phyloP scores from a whole-genome alignment of 2,329 filamentous ascomycete genomes.

The Phyllachora maydis region DNA sequence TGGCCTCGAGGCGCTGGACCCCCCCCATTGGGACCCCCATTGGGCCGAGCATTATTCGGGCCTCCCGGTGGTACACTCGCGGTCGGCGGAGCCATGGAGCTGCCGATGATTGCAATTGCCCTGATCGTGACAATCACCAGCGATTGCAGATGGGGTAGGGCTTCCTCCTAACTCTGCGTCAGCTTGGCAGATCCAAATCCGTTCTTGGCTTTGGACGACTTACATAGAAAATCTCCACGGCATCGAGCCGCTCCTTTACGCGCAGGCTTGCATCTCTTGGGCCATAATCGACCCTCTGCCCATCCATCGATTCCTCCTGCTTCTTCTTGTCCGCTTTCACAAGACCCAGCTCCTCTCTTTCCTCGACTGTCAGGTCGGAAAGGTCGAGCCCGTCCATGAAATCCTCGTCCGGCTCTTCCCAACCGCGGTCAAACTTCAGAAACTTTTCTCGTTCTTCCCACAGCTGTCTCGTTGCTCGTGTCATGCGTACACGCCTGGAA shows the following conservation, averaged over 20 bases:
- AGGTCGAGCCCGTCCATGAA: slow-evolving; percentile 17
- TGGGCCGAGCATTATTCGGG: no score
- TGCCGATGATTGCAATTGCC: slow-evolving; percentile 68
- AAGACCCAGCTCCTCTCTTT: slow-evolving; percentile 25
- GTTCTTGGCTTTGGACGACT: no score
- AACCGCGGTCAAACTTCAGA: slow-evolving; percentile 81
- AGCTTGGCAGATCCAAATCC: no score
- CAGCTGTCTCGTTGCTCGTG: slow-evolving; percentile 72
- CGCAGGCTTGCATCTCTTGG: no score
- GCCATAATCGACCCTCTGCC: slow-evolving; percentile 21
- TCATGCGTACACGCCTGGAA: slow-evolving; percentile 75
- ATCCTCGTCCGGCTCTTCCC: slow-evolving; percentile 35
- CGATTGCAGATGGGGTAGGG: slow-evolving; percentile 75
- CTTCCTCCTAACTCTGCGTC: slow-evolving; percentile 33
- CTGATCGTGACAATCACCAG: slow-evolving; percentile 84
- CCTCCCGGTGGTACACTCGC: no score
- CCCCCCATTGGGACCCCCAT: no score
- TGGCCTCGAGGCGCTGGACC: no score
- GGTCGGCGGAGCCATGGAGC: slow-evolving; percentile 53
- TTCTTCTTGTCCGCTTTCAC: slow-evolving; percentile 19
- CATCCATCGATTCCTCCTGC: slow-evolving; percentile 14
- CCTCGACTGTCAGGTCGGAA: slow-evolving; percentile 14
- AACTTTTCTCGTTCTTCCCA: slow-evolving; percentile 90
- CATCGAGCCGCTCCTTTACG: slow-evolving; percentile 43
- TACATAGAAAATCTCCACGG: slow-evolving; percentile 73